Base-by-base conservation (phyloP, 192 early-diverging fungal species). In the Dissophora globulifera region DNA sequence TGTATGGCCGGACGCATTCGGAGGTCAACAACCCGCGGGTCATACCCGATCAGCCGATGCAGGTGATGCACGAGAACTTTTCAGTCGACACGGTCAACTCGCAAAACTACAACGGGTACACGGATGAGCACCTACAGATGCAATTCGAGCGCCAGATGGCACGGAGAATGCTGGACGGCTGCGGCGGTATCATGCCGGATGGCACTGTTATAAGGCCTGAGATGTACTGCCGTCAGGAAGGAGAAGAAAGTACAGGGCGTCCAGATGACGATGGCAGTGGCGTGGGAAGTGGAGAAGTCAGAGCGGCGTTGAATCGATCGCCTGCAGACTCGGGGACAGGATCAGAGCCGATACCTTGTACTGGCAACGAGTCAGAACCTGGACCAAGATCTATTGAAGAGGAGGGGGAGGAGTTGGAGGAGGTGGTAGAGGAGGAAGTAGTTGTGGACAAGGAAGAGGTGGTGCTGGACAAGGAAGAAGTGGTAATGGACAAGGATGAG, bases 1-100 rank as follows among this genome's bases (percentile, higher is more conserved):
- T 79, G 1, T 94, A 91, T 68, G 89, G 92, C 10, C 85, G 83
- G 60, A 69, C 85, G 10, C 71, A 88, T 56, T 93, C 93, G 22
- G 82, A 79, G 6, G 83, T 67, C 81, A 84, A 20, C 79, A 84
- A 67, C 57, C 69, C 70, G 7, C 31, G 52, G 13, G 10, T 45
- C 31, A 22, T 71, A 1, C 19, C 58, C 12, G 65, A 67, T 10
- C 56, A 69, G 15, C 68, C 54, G 6, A 71, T 67, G 67, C 50
- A 42, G 15, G 62, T 79, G 2, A 16, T 75, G 38, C 69, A 62
- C 0, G 78, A 72, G 17, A 67, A 75, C 16, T 65, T 33, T 48
- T 64, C 62, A 0, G 42, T 41, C 23, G 42, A 55, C 17, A 40
- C 55, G 0, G 25, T 60, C 1, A 58, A 64, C 19, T 35, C 48